Evolutionary conservation across 1,284 basidiomycete species (phyloP), one percentile per base, ranked within the genome.

Genomic region (Sanghuangporus baumii): DNA sequence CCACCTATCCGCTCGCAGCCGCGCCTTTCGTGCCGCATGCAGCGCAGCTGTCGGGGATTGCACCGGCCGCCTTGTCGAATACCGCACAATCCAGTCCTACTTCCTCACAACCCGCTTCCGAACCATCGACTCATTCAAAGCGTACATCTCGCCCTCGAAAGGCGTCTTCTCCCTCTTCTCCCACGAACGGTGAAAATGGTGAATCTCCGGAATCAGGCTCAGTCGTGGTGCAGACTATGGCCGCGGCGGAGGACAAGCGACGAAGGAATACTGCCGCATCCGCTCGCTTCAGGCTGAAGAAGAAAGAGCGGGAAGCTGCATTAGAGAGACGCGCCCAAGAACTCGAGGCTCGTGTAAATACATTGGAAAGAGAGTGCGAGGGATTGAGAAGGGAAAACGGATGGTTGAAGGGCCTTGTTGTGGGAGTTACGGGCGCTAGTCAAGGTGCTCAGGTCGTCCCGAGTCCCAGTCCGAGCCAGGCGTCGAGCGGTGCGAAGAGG

Each of bases 201-300:
- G 37, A 57, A 1, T 73, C 72, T 34, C 18, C 50, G 20, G 43
- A 46, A 20, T 18, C 43, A n/a, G 43, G 9, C 16, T 7, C 48
- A 26, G n/a, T 11, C 18, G 18, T 5, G 26, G 23, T 23, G 9
- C 47, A 23, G 12, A 57, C 75, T 1, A 31, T 82, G 1, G 78
- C 77, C 7, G 76, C 86, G 0, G 76, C 88, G 1, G 94, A 96
- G 73, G 94, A 96, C 78, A 99, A 98, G 76, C 88, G 96, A 43
- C 82, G 94, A 65, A 81, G 96, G 55, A 99, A 99, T 75, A 99
- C 96, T 0, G 94, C 94, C 18, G 96, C 96, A 0, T 94, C 91
- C 64, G 96, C 96, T n/a, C 91, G 96, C 14, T 99, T 99, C 84
- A 83, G 96, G 64, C 78, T 96, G 71, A 99, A 99, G 85, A 99